Percentiles rank a stretch among this genome's conserved stretches.
phyloP scores from a whole-genome alignment of 2,329 filamentous ascomycete genomes.

The Trichoderma aggressivum region DNA sequence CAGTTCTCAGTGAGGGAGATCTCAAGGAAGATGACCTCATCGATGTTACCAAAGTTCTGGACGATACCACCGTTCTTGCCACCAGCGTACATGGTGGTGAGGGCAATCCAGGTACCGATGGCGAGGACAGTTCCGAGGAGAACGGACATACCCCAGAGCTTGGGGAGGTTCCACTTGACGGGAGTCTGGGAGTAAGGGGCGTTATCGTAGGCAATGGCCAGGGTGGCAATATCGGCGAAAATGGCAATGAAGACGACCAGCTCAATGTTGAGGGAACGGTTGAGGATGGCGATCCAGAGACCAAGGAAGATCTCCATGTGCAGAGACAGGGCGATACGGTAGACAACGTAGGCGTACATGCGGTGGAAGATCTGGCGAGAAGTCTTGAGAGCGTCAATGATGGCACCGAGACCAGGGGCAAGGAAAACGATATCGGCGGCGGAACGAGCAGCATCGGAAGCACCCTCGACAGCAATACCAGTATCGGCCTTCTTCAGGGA shows the following conservation, averaged over 20 bases:
- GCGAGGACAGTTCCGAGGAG: conserved; percentile 78
- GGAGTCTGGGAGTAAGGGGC: conserved; percentile 80
- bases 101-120: conserved; percentile 81
- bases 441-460: conserved; percentile 85
- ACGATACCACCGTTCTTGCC: conserved; percentile 76
- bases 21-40: conserved; percentile 83
- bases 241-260: conserved; percentile 93
- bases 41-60: conserved; percentile 80
- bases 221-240: conserved; percentile 87
- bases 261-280: conserved; percentile 79
- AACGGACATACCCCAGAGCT: conserved; percentile 90
- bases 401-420: conserved; percentile 83
- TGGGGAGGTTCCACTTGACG: conserved; percentile 93
- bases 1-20: conserved; percentile 91
- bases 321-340: conserved; percentile 88
- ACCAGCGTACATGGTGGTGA: conserved; percentile 76
- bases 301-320: conserved; percentile 90
- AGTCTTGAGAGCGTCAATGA: conserved; percentile 89
- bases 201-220: conserved; percentile 92
- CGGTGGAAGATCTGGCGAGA: conserved; percentile 94
- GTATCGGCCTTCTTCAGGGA: conserved; percentile 95
- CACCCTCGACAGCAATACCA: conserved; percentile 90
- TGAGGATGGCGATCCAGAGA: conserved; percentile 86
- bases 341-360: conserved; percentile 95
- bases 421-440: conserved; percentile 94